phyloP scores from a whole-genome alignment of 768 basidiomycete species.

The Rhodocollybia butyracea region DNA sequence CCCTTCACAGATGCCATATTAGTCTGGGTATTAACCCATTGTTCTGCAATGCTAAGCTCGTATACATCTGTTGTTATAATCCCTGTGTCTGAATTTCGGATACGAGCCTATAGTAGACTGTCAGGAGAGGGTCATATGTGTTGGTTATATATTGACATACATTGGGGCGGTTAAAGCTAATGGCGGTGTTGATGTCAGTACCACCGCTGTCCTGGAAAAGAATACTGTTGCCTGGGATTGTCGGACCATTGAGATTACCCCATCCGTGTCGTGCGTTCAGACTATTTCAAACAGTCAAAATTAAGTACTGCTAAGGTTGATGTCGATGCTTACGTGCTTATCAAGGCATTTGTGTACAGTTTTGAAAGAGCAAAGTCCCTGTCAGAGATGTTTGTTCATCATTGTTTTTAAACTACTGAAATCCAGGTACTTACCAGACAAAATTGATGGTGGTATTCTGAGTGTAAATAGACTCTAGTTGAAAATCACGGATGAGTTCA shows the following conservation, averaged over 20 bases:
- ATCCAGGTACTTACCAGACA: neutral
- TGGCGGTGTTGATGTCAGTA: neutral
- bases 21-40: neutral
- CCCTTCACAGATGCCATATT: neutral
- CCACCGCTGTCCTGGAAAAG: neutral
- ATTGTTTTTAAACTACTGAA: neutral
- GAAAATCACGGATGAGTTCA: neutral
- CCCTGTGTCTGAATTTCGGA: neutral
- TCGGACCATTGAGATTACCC: neutral
- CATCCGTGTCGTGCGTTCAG: neutral
- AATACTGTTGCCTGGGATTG: neutral
- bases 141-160: neutral
- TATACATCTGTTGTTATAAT: neutral
- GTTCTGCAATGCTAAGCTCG: neutral
- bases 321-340: conserved; percentile 11
- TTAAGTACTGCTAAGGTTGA: neutral
- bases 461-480: neutral
- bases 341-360: conserved; percentile 27
- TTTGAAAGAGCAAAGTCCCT: conserved; percentile 28
- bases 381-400: conserved; percentile 21
- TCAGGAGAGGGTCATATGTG: neutral
- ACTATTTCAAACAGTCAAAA: neutral
- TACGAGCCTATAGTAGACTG: neutral
- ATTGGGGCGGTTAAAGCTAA: neutral
- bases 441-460: neutral